Evolutionary conservation across 768 basidiomycete species (phyloP).

Genomic region (Tricholoma sp.): DNA sequence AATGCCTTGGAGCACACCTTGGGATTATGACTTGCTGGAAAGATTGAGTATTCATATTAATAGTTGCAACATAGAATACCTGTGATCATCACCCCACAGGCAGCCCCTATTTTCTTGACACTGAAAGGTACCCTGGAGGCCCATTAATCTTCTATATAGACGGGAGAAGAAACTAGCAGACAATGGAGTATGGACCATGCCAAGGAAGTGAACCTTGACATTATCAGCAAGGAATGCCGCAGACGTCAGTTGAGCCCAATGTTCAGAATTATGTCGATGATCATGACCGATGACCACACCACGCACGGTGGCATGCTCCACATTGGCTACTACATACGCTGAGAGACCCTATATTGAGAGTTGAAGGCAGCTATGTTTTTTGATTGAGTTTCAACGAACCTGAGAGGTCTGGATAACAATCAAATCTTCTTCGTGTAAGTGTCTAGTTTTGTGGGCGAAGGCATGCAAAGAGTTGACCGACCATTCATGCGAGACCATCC

Average conservation of each 20-base stretch:
- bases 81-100: slow-evolving; percentile 89
- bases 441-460: not conserved
- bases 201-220: slow-evolving; percentile 68
- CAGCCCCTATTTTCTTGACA: slow-evolving; percentile 59
- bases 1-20: slow-evolving; percentile 42
- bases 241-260: slow-evolving; percentile 75
- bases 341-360: slow-evolving; percentile 57
- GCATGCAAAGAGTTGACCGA: slow-evolving; percentile 8
- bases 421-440: slow-evolving; percentile 39
- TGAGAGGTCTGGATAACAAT: slow-evolving; percentile 80
- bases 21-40: slow-evolving; percentile 78
- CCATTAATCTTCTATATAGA: not conserved
- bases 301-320: slow-evolving; percentile 45
- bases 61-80: slow-evolving; percentile 33
- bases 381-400: slow-evolving; percentile 26
- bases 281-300: slow-evolving; percentile 87
- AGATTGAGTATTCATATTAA: not conserved
- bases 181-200: slow-evolving; percentile 80
- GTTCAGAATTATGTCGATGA: slow-evolving; percentile 74
- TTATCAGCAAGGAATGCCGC: slow-evolving; percentile 59
- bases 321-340: slow-evolving; percentile 56
- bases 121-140: slow-evolving; percentile 70
- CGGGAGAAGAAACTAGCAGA: slow-evolving; percentile 23
- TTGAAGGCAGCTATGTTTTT: not conserved
- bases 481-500: slow-evolving; percentile 92